phyloP scores from a whole-genome alignment of 192 early-diverging fungal species.

The Linnemannia hyalina region DNA sequence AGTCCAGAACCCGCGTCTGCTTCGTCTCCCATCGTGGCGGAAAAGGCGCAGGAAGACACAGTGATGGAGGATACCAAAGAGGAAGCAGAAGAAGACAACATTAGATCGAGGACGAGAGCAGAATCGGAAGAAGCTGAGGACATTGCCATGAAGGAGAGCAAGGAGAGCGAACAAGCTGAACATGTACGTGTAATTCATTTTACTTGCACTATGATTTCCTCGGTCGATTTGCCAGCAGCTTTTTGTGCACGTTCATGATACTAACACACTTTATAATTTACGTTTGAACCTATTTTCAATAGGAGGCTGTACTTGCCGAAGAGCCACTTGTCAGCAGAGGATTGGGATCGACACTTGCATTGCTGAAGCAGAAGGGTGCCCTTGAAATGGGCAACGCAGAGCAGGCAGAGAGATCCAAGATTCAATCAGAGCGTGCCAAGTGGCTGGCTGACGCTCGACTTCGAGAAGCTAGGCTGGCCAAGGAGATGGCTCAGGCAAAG shows the following conservation, averaged over 20 bases:
- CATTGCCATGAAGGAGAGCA: constrained; percentile 30
- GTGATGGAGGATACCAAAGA: constrained; percentile 38
- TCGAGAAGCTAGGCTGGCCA: constrained; percentile 68
- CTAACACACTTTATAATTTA: background rate
- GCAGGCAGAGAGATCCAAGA: constrained; percentile 72
- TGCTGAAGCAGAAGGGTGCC: constrained; percentile 86
- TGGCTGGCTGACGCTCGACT: constrained; percentile 83
- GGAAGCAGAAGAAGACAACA: constrained; percentile 35
- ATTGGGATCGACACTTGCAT: constrained; percentile 83
- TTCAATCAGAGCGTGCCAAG: constrained; percentile 68
- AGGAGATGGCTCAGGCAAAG: constrained; percentile 79
- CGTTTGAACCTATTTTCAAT: background rate
- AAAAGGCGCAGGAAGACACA: constrained; percentile 32
- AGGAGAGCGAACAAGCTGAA: constrained; percentile 31
- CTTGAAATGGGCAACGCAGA: constrained; percentile 73
- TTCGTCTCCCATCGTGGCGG: background rate
- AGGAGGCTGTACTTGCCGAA: constrained; percentile 61
- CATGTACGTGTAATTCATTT: constrained; percentile 17
- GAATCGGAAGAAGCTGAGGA: constrained; percentile 38
- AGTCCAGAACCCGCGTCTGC: background rate
- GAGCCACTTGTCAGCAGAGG: constrained; percentile 88
- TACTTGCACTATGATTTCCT: background rate
- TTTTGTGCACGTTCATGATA: background rate
- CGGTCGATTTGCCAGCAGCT: background rate
- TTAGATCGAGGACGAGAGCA: constrained; percentile 22